These are phyloP conservation scores for Mycena floridula DNA, from an alignment of 768 basidiomycete species.

Conservation along the genomic window DNA sequence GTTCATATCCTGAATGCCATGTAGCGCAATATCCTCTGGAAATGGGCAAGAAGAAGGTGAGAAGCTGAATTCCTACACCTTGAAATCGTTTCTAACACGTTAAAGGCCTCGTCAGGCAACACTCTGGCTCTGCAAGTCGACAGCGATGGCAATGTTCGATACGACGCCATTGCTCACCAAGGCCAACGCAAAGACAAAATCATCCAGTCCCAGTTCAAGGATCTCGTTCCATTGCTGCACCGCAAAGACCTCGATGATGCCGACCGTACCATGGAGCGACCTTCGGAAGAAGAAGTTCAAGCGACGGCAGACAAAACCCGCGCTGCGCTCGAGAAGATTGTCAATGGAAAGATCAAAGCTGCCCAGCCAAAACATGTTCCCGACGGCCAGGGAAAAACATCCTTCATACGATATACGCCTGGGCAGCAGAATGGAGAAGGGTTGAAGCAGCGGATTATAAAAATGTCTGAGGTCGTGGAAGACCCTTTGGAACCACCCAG, in stretches of 20 bases:
- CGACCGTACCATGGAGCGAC: slow-evolving; percentile 78
- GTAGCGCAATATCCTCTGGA: slow-evolving; percentile 95
- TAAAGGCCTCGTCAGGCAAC: slow-evolving; percentile 82
- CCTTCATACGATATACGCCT: slow-evolving; percentile 95
- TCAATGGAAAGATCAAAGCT: slow-evolving; percentile 95
- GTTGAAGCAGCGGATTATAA: slow-evolving; percentile 93
- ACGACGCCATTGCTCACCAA: slow-evolving; percentile 95
- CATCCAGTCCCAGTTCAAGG: slow-evolving; percentile 95
- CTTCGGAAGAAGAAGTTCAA: slow-evolving; percentile 89
- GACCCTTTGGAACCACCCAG: slow-evolving; percentile 95
- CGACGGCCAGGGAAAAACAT: slow-evolving; percentile 73
- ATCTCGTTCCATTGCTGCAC: slow-evolving; percentile 87
- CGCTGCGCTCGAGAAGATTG: slow-evolving; percentile 87
- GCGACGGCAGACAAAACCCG: slow-evolving; percentile 88
- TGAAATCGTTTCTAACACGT: slow-evolving; percentile 3
- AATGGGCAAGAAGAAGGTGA: slow-evolving; percentile 91
- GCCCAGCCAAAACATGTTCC: slow-evolving; percentile 96
- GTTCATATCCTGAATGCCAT: slow-evolving; percentile 92
- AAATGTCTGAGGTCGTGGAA: slow-evolving; percentile 97
- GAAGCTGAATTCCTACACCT: slow-evolving; percentile 13
- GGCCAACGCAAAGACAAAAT: slow-evolving; percentile 83
- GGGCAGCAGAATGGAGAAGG: slow-evolving; percentile 77
- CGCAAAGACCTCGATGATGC: slow-evolving; percentile 82
- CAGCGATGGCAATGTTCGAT: slow-evolving; percentile 91
- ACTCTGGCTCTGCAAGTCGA: slow-evolving; percentile 97